Base-by-base conservation (phyloP, 306 rosid species). In the Vicia sativa region DNA sequence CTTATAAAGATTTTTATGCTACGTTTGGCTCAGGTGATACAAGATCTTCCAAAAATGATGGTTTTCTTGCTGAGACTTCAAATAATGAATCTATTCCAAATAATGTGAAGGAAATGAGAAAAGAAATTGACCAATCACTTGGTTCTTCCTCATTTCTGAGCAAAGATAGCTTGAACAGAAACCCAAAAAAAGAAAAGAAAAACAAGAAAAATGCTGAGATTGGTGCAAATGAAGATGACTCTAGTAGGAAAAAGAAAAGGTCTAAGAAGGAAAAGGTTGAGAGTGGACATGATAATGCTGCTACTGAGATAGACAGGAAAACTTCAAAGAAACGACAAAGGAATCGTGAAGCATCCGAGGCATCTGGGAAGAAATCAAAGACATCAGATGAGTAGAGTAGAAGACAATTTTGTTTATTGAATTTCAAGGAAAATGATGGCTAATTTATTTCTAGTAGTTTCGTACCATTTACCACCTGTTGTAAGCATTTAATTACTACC, bases 61-160 rank as follows among this genome's bases (percentile, higher is more conserved):
- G 63, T 65, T 88, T 83, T 78, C 95, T 86, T 46, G 68, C 81
- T 3, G 85, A 80, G 15, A 68, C 76, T 61, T 72, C 76, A 59
- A 82, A 74, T 74, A 75, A 65, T 25, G 75, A 38, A 31, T 80
- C 85, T 41, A 78, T 59, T 41, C 72, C 81, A n/a, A 82, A 87
- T 49, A 58, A 62, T 44, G 72, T 87, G 19, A 87, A 89, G 70
- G 83, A 82, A 37, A 65, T 82, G 84, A 80, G 89, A 70, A 78
- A 85, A 84, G 90, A 87, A 78, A 88, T 88, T 3, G 79, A 77
- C 50, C 85, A 85, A 62, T 73, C 81, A 67, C 69, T 84, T 23
- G 68, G 76, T 72, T 81, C 90, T 78, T 63, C 78, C 11, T 84
- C 96, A 9, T 90, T 86, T 83, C 80, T 92, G 83, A 83, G 93